Conservation (phyloP, 306 rosid species). For the Erythrophleum fordii region DNA sequence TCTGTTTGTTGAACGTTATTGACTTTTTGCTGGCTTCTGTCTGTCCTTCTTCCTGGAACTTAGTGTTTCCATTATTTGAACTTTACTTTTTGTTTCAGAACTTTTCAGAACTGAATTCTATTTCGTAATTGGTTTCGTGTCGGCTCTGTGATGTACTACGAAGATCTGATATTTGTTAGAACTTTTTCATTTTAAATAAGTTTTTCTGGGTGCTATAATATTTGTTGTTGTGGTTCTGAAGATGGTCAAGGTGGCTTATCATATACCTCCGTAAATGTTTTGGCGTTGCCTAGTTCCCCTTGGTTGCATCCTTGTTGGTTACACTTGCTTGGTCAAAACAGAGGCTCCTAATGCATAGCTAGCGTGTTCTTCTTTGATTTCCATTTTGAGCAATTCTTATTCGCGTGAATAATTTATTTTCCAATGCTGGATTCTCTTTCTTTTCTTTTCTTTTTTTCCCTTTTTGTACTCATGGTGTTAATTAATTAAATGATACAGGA, state of each 20-base stretch:
- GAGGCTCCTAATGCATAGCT: neutral
- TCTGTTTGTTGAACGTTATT: neutral
- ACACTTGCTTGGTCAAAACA: neutral
- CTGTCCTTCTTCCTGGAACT: neutral
- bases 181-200: neutral
- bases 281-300: neutral
- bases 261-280: neutral
- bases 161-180: slow-evolving; percentile 44
- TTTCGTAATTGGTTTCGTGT: slow-evolving; percentile 4
- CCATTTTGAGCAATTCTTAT: neutral
- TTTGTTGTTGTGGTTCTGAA: slow-evolving; percentile 2
- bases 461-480: slow-evolving; percentile 29
- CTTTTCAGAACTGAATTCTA: slow-evolving; percentile 3
- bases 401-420: neutral
- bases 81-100: neutral
- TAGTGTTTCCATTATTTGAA: neutral
- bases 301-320: slow-evolving; percentile 1
- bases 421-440: neutral
- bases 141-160: neutral
- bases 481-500: slow-evolving; percentile 62
- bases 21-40: neutral
- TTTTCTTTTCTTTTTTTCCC: neutral
- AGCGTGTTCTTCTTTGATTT: slow-evolving; percentile 3
- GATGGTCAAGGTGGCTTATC: slow-evolving; percentile 1
- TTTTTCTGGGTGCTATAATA: slow-evolving; percentile 16